Evolutionary conservation across 129 eudicot genomes (phyloP).

Genomic region (Escallonia rubra): DNA sequence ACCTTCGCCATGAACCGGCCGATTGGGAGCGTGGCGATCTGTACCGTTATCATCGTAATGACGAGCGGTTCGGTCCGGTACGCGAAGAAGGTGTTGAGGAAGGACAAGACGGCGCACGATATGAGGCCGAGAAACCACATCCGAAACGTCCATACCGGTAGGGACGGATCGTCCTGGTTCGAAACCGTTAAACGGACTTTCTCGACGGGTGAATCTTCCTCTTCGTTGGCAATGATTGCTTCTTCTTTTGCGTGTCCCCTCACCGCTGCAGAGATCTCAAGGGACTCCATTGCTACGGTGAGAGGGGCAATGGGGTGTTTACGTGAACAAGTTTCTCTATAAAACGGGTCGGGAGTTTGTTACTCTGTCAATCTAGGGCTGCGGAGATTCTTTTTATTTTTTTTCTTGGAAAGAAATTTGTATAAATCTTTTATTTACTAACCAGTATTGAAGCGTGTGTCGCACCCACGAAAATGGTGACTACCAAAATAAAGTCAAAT

Average conservation of each 20-base stretch:
- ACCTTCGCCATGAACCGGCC: slow-evolving; percentile 62
- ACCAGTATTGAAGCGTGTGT: no score
- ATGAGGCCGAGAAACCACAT: slow-evolving; percentile 61
- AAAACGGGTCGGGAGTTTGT: no score
- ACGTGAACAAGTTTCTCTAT: no score
- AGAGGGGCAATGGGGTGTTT: neutral
- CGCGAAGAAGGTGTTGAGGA: slow-evolving; percentile 55
- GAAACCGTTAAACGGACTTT: slow-evolving; percentile 37
- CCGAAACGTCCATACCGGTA: slow-evolving; percentile 67
- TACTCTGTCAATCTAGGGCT: no score
- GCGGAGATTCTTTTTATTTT: no score
- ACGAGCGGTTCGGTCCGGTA: slow-evolving; percentile 52
- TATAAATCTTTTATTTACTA: no score
- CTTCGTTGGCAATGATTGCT: neutral
- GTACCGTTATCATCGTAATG: slow-evolving; percentile 45
- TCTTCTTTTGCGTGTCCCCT: neutral
- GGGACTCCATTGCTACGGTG: slow-evolving; percentile 11
- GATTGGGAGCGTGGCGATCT: slow-evolving; percentile 51
- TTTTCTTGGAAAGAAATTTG: no score
- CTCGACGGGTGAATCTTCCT: slow-evolving; percentile 32
- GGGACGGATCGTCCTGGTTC: slow-evolving; percentile 25
- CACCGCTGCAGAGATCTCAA: no score
- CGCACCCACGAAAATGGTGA: no score
- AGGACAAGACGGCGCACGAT: slow-evolving; percentile 41
- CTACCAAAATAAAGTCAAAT: no score